These are phyloP conservation scores for Trichoderma sp. DNA, from an alignment of 2,329 filamentous ascomycete genomes.

Conservation along the genomic window DNA sequence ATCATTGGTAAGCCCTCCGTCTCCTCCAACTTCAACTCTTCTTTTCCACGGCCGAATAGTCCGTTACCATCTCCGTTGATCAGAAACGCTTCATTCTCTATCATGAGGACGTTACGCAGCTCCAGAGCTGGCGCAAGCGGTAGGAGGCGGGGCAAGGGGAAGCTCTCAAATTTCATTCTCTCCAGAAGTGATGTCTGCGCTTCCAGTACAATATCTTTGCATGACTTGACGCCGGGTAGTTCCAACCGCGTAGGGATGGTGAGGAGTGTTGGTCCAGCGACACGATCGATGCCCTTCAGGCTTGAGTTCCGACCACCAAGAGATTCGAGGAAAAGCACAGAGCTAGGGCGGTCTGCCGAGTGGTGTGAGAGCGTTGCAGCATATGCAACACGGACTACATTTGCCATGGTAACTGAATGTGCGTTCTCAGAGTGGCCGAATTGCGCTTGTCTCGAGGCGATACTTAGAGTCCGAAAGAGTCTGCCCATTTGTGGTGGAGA, in stretches of 20 bases:
- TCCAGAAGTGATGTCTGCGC: background rate
- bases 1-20: conserved; percentile 3
- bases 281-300: background rate
- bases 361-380: background rate
- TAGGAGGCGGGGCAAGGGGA: background rate
- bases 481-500: background rate
- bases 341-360: background rate
- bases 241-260: background rate
- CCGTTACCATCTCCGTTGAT: background rate
- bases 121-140: background rate
- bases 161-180: background rate
- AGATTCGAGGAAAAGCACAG: background rate
- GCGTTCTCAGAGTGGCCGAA: background rate
- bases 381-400: conserved; percentile 5
- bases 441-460: background rate
- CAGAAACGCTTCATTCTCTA: background rate
- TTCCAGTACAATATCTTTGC: background rate
- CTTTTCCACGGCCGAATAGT: background rate
- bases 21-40: conserved; percentile 2
- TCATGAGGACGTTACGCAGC: background rate
- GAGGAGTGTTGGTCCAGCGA: conserved; percentile 1
- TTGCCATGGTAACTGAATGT: background rate
- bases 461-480: background rate
- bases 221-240: background rate
- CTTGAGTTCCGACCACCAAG: background rate